A percentile compares a stretch with the other conserved stretches of the same genome.
phyloP scores from a whole-genome alignment of 345 rosid species.

The Luvunga scandens region DNA sequence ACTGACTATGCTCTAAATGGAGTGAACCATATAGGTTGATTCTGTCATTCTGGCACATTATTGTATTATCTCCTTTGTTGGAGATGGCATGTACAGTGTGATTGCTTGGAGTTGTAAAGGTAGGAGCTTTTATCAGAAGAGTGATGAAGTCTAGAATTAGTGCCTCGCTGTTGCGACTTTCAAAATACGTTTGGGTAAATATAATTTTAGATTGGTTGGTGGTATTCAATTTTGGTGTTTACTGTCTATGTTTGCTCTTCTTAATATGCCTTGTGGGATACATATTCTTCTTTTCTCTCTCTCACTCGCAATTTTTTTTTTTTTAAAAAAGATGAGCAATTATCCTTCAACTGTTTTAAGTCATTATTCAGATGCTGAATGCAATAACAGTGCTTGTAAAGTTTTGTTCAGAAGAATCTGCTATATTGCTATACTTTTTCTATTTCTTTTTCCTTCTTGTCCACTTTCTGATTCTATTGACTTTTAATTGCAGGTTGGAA shows the following conservation, averaged over 20 bases:
- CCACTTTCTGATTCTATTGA: not conserved
- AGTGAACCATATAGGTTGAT: not conserved
- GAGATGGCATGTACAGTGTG: not conserved
- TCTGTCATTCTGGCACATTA: not conserved
- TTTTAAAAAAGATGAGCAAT: not conserved
- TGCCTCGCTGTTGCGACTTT: not conserved
- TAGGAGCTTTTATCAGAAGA: not conserved
- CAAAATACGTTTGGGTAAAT: not conserved
- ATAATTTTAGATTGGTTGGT: not conserved
- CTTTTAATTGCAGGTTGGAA: constrained; percentile 59
- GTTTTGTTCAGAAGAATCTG: not conserved
- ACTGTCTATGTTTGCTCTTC: not conserved
- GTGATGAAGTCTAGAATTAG: not conserved
- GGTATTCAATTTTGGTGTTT: not conserved
- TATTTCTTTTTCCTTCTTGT: not conserved
- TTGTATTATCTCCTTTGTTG: not conserved
- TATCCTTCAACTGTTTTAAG: not conserved
- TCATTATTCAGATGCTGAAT: not conserved
- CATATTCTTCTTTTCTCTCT: not conserved
- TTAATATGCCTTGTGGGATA: not conserved
- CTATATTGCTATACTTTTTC: not conserved
- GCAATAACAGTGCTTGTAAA: not conserved
- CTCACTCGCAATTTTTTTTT: not conserved
- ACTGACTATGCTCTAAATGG: no score
- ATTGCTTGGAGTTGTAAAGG: not conserved